Conservation (phyloP, 139 green algal genomes). For the Micractinium conductrix region DNA sequence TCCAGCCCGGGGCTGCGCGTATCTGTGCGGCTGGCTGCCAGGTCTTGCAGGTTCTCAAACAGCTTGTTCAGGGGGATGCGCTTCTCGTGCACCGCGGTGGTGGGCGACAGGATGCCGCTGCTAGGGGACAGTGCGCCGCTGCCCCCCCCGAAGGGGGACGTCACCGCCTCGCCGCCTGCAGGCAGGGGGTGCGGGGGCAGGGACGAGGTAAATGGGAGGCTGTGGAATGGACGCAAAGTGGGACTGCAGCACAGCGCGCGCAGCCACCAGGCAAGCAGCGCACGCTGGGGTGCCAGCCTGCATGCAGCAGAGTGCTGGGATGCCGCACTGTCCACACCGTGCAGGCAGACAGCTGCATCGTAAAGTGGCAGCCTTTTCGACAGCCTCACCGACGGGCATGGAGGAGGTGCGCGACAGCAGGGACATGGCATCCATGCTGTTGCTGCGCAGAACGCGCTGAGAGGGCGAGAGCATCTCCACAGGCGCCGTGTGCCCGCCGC, state of each 20-base stretch:
- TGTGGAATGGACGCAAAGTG: neutral
- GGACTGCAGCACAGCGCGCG: neutral
- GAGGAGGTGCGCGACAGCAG: slow-evolving; percentile 24
- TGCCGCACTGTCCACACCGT: neutral
- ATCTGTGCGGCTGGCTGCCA: neutral
- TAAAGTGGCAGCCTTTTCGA: neutral
- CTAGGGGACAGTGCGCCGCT: slow-evolving; percentile 38
- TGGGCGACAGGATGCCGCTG: slow-evolving; percentile 40
- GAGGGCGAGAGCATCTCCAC: slow-evolving; percentile 13
- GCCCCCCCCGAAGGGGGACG: neutral
- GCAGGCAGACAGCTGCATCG: neutral
- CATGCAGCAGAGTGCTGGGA: neutral
- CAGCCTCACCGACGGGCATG: slow-evolving; percentile 22
- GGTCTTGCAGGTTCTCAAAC: slow-evolving; percentile 47
- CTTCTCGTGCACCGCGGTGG: slow-evolving; percentile 17
- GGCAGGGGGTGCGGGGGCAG: neutral
- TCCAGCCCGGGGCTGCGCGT: neutral
- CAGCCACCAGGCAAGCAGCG: neutral
- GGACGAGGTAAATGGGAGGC: neutral
- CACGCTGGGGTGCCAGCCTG: neutral
- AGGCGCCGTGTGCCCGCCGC: neutral
- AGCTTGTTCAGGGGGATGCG: slow-evolving; percentile 33
- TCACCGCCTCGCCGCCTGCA: slow-evolving; percentile 9
- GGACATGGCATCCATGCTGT: slow-evolving; percentile 11
- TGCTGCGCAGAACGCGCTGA: slow-evolving; percentile 19